These are phyloP conservation scores for Trichosporon asahii DNA, from an alignment of 1,284 basidiomycete genomes.

Conservation along the genomic window DNA sequence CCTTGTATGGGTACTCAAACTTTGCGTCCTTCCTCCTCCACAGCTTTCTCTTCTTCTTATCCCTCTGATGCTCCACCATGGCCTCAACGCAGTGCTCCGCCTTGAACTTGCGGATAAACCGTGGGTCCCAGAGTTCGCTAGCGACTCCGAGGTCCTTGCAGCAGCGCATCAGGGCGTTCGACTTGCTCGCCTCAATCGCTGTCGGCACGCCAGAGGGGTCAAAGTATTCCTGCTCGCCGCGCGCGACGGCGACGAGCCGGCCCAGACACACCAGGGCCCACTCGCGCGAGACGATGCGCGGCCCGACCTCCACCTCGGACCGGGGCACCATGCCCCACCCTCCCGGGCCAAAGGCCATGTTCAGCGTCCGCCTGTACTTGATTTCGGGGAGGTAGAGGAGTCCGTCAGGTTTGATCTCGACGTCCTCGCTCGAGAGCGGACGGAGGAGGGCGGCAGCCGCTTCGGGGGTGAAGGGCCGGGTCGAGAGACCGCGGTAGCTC, in stretches of 20 bases:
- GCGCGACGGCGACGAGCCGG: constrained; percentile 79
- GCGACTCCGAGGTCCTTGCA: constrained; percentile 97
- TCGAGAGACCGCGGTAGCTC: constrained; percentile 77
- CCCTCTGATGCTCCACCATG: constrained; percentile 73
- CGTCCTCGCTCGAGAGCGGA: constrained; percentile 61
- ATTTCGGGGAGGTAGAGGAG: constrained; percentile 95
- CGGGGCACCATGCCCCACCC: constrained; percentile 96
- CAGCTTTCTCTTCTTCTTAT: constrained; percentile 87
- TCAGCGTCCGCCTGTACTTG: constrained; percentile 92
- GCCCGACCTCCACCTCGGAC: constrained; percentile 84
- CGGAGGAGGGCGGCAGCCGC: constrained; percentile 69
- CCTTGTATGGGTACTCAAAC: constrained; percentile 81
- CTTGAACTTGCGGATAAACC: constrained; percentile 93
- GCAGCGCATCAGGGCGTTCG: constrained; percentile 95
- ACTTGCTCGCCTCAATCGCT: constrained; percentile 92
- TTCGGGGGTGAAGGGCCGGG: constrained; percentile 73
- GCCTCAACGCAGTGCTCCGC: constrained; percentile 77
- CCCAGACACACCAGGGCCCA: constrained; percentile 94
- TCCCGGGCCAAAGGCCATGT: constrained; percentile 92
- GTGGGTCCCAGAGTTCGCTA: constrained; percentile 95
- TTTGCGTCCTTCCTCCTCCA: constrained; percentile 86
- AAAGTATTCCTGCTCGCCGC: constrained; percentile 97
- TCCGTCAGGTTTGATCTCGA: constrained; percentile 60
- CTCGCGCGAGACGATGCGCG: constrained; percentile 84
- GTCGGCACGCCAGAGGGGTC: constrained; percentile 87